Base-by-base conservation (phyloP, 805 yeast genomes). In the Candida tibetensis region DNA sequence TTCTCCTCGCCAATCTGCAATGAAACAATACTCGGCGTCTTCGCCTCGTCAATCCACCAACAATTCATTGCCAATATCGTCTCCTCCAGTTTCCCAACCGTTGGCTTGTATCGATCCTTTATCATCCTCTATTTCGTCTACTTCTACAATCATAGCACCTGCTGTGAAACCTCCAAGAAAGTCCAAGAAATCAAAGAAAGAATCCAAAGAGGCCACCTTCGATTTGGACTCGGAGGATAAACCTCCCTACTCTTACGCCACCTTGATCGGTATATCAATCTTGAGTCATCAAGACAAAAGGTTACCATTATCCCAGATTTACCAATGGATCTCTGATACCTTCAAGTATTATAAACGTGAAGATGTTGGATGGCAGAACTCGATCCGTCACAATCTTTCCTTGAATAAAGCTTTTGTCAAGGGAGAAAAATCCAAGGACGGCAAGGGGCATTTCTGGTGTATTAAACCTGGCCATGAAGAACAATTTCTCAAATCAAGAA, bases 331-430 rank as follows among this genome's bases (percentile, higher is more conserved):
- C 30, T 79, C 93, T 6, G 80, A 79, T 31, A 84, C 95, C 26
- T 91, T 90, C 60, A 76, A 72, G 45, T 91, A 82, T 58, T 93
- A 93, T 62, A 79, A 81, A 46, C 79, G 77, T 46, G 84, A 85
- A 42, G 95, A 88, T 50, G 84, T 87, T 8, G 96, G 97, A 18
- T 91, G 99, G 99, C 97, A 91, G 63, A 91, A 91, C 64, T 90
- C 96, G 23, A 93, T 91, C 46, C 81, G 99, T 45, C 99, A 91
- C 63, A 91, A 93, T 49, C 69, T 91, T 21, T 88, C 96, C 9
- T 72, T 91, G 51, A 93, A 91, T 62, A 93, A 93, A 57, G 96
- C 97, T 0, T 91, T 91, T 57, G 73, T 84, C 34, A 91, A 91
- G 63, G 82, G 93, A 16, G 95, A 86, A 48, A 84, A 90, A 58